These are phyloP conservation scores for Fragaria ananassa DNA, from an alignment of 306 rosid genomes.

Conservation along the genomic window DNA sequence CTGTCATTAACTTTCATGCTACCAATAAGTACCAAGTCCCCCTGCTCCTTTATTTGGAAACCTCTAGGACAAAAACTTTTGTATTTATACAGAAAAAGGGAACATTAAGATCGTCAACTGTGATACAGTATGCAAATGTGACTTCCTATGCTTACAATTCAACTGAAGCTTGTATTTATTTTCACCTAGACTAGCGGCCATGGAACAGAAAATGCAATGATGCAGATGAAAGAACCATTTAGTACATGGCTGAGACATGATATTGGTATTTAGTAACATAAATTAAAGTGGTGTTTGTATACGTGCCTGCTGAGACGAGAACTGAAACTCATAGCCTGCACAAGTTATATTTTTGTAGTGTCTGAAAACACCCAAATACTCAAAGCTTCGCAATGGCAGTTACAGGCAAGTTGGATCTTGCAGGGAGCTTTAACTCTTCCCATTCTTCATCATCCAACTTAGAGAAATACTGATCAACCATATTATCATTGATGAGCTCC, in stretches of 20 bases:
- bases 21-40: background rate
- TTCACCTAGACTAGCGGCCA: background rate
- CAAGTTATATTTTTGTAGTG: background rate
- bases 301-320: background rate
- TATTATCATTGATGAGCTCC: conserved; percentile 24
- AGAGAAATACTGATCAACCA: conserved; percentile 34
- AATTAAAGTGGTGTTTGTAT: background rate
- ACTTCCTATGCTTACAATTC: background rate
- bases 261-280: background rate
- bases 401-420: conserved; percentile 61
- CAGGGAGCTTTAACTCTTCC: conserved; percentile 44
- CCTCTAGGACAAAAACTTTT: background rate
- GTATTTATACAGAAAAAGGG: background rate
- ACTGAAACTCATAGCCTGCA: background rate
- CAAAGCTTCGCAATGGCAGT: conserved; percentile 77
- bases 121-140: background rate
- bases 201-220: background rate
- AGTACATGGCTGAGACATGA: background rate
- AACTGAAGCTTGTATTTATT: background rate
- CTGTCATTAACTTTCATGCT: background rate
- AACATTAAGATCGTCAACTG: background rate
- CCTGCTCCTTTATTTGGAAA: background rate
- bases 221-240: background rate
- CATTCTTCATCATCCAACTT: conserved; percentile 23
- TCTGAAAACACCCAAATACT: background rate